phyloP scores from a whole-genome alignment of 164 flowering plant genomes.

The Akebia trifoliata region DNA sequence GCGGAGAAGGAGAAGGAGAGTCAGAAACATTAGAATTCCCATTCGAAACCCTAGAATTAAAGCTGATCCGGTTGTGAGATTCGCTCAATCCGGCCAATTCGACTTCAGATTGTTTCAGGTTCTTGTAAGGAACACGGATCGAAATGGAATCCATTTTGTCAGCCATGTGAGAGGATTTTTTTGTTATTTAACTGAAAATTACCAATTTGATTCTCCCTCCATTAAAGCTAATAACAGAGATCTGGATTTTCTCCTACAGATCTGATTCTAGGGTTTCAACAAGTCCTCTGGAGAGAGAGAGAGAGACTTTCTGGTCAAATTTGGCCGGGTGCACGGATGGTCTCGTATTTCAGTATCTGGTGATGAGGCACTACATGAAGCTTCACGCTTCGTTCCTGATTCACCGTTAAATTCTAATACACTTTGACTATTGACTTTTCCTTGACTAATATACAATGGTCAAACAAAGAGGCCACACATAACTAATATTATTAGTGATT shows the following conservation, averaged over 20 bases:
- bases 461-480: too few relatives aligned
- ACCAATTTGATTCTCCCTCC: neutral
- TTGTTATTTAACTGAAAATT: neutral
- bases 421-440: neutral
- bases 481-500: too few relatives aligned
- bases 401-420: neutral
- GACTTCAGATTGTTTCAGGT: constrained; percentile 53
- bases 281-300: neutral
- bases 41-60: constrained; percentile 26
- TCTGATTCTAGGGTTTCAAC: constrained; percentile 2
- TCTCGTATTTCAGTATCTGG: neutral
- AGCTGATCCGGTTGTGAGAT: constrained; percentile 23
- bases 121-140: constrained; percentile 68
- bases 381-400: neutral
- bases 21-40: constrained; percentile 13
- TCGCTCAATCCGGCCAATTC: constrained; percentile 50
- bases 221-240: constrained; percentile 9
- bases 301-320: constrained; percentile 5
- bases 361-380: neutral
- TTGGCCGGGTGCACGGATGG: constrained; percentile 8
- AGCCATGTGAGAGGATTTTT: constrained; percentile 25
- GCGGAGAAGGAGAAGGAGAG: constrained; percentile 12
- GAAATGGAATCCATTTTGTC: constrained; percentile 46
- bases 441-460: too few relatives aligned
- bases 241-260: neutral